phyloP scores from a whole-genome alignment of 306 rosid species.

The Abrus pulchellus region DNA sequence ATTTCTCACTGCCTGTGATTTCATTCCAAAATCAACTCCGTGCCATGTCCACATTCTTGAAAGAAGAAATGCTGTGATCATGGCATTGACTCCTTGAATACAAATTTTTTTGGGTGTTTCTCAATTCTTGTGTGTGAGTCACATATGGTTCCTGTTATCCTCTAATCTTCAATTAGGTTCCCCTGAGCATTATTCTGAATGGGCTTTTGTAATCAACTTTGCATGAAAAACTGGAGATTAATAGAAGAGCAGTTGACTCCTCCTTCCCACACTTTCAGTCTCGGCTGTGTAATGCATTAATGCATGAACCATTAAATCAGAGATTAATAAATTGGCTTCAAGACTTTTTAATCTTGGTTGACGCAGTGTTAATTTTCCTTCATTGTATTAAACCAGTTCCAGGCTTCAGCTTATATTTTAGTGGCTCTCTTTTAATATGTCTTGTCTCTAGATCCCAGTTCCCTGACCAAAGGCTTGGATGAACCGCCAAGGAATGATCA shows the following conservation, averaged over 20 bases:
- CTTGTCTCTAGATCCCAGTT: neutral
- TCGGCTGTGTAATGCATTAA: conserved; percentile 2
- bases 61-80: conserved; percentile 10
- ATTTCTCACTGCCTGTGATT: neutral
- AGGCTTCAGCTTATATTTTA: neutral
- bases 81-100: neutral
- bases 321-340: conserved; percentile 30
- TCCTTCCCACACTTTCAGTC: conserved; percentile 12
- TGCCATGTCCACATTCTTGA: neutral
- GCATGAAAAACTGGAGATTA: neutral
- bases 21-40: neutral
- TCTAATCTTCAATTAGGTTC: conserved; percentile 1
- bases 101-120: neutral
- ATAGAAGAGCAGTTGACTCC: conserved; percentile 13
- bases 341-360: conserved; percentile 9
- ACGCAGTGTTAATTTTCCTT: neutral
- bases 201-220: neutral
- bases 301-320: conserved; percentile 11
- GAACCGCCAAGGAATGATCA: neutral
- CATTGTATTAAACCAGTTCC: neutral
- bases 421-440: neutral
- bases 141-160: neutral
- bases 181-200: conserved; percentile 9
- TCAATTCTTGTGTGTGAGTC: conserved; percentile 35
- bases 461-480: neutral